phyloP scores from a whole-genome alignment of 75 land plant genomes.

The Isoetes taiwanensis region DNA sequence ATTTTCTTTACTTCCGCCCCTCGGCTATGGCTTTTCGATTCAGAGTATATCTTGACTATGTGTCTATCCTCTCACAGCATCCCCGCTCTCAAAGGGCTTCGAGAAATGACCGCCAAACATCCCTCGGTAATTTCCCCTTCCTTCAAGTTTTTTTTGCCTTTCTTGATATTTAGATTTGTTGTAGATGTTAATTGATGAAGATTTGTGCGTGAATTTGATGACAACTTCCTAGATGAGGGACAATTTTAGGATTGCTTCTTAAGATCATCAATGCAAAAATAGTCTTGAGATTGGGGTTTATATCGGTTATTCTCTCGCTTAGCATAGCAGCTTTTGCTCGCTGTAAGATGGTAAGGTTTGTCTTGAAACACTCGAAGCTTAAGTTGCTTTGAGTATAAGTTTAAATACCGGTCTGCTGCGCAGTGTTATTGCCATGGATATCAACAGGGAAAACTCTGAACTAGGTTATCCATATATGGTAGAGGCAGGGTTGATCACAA shows the following conservation, averaged over 20 bases:
- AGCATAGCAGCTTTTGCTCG: not conserved
- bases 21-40: no score
- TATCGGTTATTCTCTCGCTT: not conserved
- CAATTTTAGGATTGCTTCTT: not conserved
- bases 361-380: not conserved
- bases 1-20: no score
- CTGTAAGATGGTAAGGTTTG: not conserved
- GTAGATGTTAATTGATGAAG: not conserved
- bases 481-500: constrained; percentile 1
- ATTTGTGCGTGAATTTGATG: not conserved
- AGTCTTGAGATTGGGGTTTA: constrained; percentile 1
- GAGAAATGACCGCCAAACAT: constrained; percentile 4
- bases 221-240: constrained; percentile 6
- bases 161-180: not conserved
- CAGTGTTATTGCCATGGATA: constrained; percentile 1
- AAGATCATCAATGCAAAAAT: constrained; percentile 4
- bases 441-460: constrained; percentile 3
- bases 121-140: not conserved
- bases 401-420: no score
- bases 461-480: constrained; percentile 8
- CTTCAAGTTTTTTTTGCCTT: not conserved
- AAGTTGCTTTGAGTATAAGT: not conserved
- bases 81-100: constrained; percentile 3
- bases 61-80: no score
- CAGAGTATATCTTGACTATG: no score